A percentile compares a stretch with the other conserved stretches of the same genome.
These are phyloP conservation scores for Zymoseptoria passerinii DNA, from an alignment of 2,329 filamentous ascomycete species.

Conservation along the genomic window DNA sequence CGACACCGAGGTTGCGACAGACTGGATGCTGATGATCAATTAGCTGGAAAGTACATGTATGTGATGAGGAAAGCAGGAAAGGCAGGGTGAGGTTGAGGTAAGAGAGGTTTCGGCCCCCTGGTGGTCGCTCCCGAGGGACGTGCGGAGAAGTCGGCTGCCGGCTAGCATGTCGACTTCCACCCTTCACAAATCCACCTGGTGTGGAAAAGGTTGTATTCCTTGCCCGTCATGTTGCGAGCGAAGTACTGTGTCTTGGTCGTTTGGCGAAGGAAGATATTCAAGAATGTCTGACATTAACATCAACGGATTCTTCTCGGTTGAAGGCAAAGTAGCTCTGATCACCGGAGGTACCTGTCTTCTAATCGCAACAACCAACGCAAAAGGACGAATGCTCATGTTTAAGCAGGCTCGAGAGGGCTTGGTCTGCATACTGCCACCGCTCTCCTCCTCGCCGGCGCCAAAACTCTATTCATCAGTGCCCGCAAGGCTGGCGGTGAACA, in stretches of 20 bases:
- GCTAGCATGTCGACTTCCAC: not conserved
- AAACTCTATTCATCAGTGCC: slow-evolving; percentile 84
- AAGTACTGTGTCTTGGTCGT: not conserved
- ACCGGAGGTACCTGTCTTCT: slow-evolving; percentile 53
- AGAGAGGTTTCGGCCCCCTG: too few relatives aligned
- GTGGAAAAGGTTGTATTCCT: not conserved
- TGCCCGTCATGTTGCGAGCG: not conserved
- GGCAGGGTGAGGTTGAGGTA: too few relatives aligned
- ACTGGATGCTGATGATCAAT: too few relatives aligned
- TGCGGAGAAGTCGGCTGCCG: not conserved
- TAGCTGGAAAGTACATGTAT: too few relatives aligned
- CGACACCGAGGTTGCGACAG: too few relatives aligned
- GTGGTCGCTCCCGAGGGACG: too few relatives aligned
- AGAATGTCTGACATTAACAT: slow-evolving; percentile 52
- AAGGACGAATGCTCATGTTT: slow-evolving; percentile 10
- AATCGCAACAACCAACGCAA: not conserved
- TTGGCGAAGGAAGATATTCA: not conserved
- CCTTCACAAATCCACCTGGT: not conserved
- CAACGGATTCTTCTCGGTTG: slow-evolving; percentile 70
- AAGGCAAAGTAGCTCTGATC: slow-evolving; percentile 75
- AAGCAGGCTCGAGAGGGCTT: slow-evolving; percentile 57
- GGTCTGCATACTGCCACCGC: slow-evolving; percentile 62
- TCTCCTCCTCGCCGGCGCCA: slow-evolving; percentile 76
- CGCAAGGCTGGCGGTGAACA: slow-evolving; percentile 57
- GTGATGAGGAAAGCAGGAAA: too few relatives aligned